Percentiles rank a stretch among this genome's conserved stretches.
Evolutionary conservation across 371 early-diverging fungal species (phyloP).

Genomic region (Mucor circinelloides): DNA sequence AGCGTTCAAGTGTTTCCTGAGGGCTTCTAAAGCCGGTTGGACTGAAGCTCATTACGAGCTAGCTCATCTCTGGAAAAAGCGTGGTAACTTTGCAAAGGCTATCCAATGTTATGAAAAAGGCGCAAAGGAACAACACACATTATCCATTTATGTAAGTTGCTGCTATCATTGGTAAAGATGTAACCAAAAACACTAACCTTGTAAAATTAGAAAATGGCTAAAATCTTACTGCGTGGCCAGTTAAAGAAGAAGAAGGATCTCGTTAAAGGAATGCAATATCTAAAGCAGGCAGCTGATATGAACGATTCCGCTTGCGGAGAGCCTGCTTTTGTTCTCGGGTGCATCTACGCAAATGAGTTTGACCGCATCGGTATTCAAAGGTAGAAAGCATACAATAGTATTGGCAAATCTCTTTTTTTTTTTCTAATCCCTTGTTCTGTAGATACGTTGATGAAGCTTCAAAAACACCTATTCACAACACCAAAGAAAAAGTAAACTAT

Average conservation of each 20-base stretch:
- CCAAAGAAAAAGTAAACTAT: constrained; percentile 7
- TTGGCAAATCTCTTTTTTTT: too few species aligned
- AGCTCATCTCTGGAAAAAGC: constrained; percentile 52
- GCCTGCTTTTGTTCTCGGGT: constrained; percentile 41
- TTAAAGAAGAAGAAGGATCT: constrained; percentile 30
- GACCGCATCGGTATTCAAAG: constrained; percentile 27
- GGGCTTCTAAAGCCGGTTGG: constrained; percentile 35
- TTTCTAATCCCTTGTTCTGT: not conserved
- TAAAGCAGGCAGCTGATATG: constrained; percentile 40
- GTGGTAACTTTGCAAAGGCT: constrained; percentile 64
- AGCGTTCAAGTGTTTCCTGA: constrained; percentile 51
- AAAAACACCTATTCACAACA: constrained; percentile 13
- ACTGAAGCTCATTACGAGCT: constrained; percentile 41
- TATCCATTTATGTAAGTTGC: constrained; percentile 68
- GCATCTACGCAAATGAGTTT: constrained; percentile 39
- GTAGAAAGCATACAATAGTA: not conserved
- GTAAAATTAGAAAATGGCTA: constrained; percentile 39
- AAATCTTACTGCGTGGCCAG: constrained; percentile 33
- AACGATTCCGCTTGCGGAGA: constrained; percentile 29
- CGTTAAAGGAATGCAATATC: constrained; percentile 26
- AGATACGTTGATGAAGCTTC: not conserved
- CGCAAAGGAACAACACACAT: constrained; percentile 68
- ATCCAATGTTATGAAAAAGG: constrained; percentile 77
- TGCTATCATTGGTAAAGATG: constrained; percentile 16
- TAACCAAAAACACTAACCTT: not conserved